phyloP scores from a whole-genome alignment of 441 rosid species.

The Macaranga tanarius region DNA sequence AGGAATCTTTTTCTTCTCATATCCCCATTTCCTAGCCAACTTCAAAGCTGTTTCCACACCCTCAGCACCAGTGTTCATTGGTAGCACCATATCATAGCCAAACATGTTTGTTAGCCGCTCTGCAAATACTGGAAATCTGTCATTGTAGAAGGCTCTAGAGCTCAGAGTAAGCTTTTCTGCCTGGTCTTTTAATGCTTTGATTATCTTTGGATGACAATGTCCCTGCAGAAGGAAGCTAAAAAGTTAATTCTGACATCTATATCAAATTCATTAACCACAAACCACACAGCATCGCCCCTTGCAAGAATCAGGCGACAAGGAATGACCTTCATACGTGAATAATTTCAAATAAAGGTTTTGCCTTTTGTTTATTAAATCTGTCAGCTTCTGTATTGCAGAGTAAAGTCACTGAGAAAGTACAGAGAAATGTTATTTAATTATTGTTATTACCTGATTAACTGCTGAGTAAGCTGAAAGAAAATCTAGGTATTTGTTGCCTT shows the following conservation, averaged over 20 bases:
- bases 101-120: constrained; percentile 72
- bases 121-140: constrained; percentile 76
- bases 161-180: constrained; percentile 80
- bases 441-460: constrained; percentile 68
- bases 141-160: constrained; percentile 87
- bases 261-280: constrained; percentile 3
- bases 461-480: constrained; percentile 95
- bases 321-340: not conserved
- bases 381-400: no score
- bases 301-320: not conserved
- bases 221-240: constrained; percentile 47
- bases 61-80: constrained; percentile 98
- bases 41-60: constrained; percentile 96
- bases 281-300: not conserved
- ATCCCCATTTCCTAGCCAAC: constrained; percentile 96
- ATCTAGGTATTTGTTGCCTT: constrained; percentile 86
- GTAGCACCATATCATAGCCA: constrained; percentile 95
- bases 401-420: not conserved
- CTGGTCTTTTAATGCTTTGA: constrained; percentile 78
- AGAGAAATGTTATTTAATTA: not conserved
- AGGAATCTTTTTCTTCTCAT: constrained; percentile 69
- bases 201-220: constrained; percentile 93
- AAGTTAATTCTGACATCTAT: constrained; percentile 7
- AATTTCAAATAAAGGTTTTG: not conserved
- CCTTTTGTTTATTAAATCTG: not conserved